These are phyloP conservation scores for Hawksworthiomyces lignivorus DNA, from an alignment of 2,329 filamentous ascomycete species.

Conservation along the genomic window DNA sequence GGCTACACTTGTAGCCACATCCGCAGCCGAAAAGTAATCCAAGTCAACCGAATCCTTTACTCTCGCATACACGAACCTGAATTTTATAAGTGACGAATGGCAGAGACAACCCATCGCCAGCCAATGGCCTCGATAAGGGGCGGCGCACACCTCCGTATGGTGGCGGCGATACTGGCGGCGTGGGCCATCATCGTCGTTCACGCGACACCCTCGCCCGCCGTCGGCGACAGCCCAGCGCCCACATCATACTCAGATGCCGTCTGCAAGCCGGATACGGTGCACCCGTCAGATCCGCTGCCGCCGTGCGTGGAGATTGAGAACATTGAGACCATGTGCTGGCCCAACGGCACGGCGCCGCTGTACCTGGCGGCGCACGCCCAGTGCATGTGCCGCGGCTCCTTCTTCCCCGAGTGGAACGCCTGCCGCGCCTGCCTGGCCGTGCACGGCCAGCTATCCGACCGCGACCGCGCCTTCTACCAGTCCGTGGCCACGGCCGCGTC, in stretches of 20 bases:
- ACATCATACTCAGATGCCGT: conserved; percentile 17
- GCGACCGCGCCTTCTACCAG: conserved; percentile 25
- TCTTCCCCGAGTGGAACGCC: conserved; percentile 33
- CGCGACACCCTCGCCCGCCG: background rate
- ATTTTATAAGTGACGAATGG: too few relatives aligned
- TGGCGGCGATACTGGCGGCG: background rate
- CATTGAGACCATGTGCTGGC: conserved; percentile 25
- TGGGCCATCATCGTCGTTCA: too few relatives aligned
- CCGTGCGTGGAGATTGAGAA: conserved; percentile 26
- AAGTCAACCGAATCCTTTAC: too few relatives aligned
- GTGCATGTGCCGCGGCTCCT: conserved; percentile 33
- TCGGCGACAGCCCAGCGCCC: background rate
- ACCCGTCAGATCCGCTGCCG: conserved; percentile 18
- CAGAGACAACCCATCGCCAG: conserved; percentile 1
- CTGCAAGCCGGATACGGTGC: conserved; percentile 17
- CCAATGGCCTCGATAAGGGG: conserved; percentile 4
- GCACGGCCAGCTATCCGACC: conserved; percentile 30
- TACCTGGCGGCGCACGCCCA: conserved; percentile 23
- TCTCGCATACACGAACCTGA: too few relatives aligned
- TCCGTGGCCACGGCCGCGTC: conserved; percentile 27
- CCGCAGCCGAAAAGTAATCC: too few relatives aligned
- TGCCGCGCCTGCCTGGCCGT: conserved; percentile 32
- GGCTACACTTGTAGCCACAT: too few relatives aligned
- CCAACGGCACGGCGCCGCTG: conserved; percentile 24
- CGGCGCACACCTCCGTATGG: too few relatives aligned